Percentiles rank a stretch among this genome's conserved stretches.
Conservation (phyloP, 306 rosid genomes). For the Quercus agrifolia region DNA sequence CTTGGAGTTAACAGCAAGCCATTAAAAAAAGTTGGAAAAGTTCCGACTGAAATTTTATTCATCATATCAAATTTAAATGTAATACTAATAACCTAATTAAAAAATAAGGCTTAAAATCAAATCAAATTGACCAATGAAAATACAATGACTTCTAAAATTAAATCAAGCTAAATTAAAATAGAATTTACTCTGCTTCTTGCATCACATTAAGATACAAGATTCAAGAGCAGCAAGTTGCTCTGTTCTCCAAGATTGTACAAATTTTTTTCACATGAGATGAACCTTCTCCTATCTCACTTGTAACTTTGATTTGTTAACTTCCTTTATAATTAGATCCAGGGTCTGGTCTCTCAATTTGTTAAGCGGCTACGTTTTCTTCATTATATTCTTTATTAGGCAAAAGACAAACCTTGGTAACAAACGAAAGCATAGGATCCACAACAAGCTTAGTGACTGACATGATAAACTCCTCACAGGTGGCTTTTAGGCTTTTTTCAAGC, state of each 20-base stretch:
- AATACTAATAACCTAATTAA: too few relatives aligned
- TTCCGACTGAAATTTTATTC: too few relatives aligned
- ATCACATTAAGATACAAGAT: too few relatives aligned
- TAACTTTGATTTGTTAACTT: conserved; percentile 5
- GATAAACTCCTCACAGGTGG: conserved; percentile 95
- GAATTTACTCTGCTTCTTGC: too few relatives aligned
- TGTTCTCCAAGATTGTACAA: background rate
- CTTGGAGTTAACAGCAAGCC: too few relatives aligned
- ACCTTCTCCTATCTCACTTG: background rate
- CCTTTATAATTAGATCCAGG: conserved; percentile 6
- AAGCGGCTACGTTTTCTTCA: conserved; percentile 3
- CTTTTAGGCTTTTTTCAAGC: conserved; percentile 89
- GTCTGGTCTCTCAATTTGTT: conserved; percentile 13
- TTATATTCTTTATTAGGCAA: background rate
- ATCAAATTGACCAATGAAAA: too few relatives aligned
- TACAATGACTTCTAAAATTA: too few relatives aligned
- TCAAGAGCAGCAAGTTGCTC: background rate
- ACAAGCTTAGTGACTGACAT: conserved; percentile 96
- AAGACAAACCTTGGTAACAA: conserved; percentile 87
- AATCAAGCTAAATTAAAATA: too few relatives aligned
- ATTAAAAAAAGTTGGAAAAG: too few relatives aligned
- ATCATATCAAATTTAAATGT: too few relatives aligned
- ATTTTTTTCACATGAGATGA: background rate
- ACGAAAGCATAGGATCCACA: conserved; percentile 98
- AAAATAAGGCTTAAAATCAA: too few relatives aligned